These are phyloP conservation scores for Hymenotorrendiella dingleyae DNA, from an alignment of 2,329 filamentous ascomycete genomes.

Conservation along the genomic window DNA sequence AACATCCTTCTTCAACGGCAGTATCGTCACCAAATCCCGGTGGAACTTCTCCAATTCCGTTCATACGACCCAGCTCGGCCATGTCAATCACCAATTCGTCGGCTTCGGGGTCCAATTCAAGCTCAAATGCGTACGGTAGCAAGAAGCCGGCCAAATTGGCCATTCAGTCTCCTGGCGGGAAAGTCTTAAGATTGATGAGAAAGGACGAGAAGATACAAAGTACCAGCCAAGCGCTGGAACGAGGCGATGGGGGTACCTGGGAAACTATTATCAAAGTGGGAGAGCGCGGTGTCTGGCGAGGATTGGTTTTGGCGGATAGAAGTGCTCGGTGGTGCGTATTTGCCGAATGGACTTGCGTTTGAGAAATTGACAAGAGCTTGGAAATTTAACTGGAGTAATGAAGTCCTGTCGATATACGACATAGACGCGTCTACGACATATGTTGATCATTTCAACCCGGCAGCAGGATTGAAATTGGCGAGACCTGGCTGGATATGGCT, in stretches of 20 bases:
- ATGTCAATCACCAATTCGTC: constrained; percentile 59
- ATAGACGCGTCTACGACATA: too few relatives aligned
- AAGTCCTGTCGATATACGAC: too few relatives aligned
- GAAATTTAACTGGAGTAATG: too few relatives aligned
- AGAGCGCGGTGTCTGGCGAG: constrained; percentile 74
- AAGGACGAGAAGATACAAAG: constrained; percentile 57
- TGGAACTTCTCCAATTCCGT: constrained; percentile 49
- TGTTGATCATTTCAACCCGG: too few relatives aligned
- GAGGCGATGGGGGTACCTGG: constrained; percentile 71
- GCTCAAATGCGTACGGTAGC: constrained; percentile 44
- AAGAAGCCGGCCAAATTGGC: constrained; percentile 93
- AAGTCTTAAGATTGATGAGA: constrained; percentile 82
- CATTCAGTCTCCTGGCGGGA: constrained; percentile 88
- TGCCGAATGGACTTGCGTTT: constrained; percentile 62
- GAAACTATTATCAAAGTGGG: constrained; percentile 89
- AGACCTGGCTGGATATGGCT: too few relatives aligned
- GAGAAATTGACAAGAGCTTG: too few relatives aligned
- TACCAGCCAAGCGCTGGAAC: constrained; percentile 42
- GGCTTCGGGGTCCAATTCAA: constrained; percentile 51
- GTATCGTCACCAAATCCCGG: constrained; percentile 33
- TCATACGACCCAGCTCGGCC: constrained; percentile 53
- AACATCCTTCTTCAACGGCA: constrained; percentile 68
- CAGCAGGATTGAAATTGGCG: too few relatives aligned
- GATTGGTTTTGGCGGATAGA: constrained; percentile 74
- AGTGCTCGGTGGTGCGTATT: constrained; percentile 90